Evolutionary conservation across 2,329 filamentous ascomycete species (phyloP).

Genomic region (Kalaharituber pfeilii): DNA sequence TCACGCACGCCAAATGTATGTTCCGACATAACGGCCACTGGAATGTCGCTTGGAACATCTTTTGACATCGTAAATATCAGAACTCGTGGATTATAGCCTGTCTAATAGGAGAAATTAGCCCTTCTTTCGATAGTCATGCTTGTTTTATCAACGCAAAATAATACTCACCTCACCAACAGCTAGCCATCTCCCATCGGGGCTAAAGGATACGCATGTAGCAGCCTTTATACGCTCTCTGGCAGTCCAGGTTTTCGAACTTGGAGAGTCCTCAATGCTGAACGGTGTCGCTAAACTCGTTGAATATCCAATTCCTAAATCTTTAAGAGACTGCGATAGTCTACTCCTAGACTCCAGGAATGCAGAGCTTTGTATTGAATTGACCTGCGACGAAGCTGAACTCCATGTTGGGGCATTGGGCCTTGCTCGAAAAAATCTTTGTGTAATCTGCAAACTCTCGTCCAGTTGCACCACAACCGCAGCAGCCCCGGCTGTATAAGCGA

Average conservation of each 20-base stretch:
- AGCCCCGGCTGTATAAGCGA: slow-evolving; percentile 83
- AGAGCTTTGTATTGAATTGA: slow-evolving; percentile 30
- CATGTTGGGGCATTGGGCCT: slow-evolving; percentile 51
- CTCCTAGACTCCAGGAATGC: slow-evolving; percentile 43
- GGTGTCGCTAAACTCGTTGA: slow-evolving; percentile 17
- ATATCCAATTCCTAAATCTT: slow-evolving; percentile 30
- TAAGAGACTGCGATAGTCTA: slow-evolving; percentile 35
- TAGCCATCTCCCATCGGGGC: slow-evolving; percentile 67
- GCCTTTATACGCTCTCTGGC: slow-evolving; percentile 88
- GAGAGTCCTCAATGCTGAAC: slow-evolving; percentile 42
- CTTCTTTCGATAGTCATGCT: no score
- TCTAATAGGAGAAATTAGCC: slow-evolving; percentile 35
- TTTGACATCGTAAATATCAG: slow-evolving; percentile 67
- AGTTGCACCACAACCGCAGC: slow-evolving; percentile 81
- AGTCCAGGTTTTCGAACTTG: slow-evolving; percentile 57
- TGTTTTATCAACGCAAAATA: no score
- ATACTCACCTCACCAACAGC: slow-evolving; percentile 66
- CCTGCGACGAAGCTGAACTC: slow-evolving; percentile 33
- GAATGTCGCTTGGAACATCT: slow-evolving; percentile 61
- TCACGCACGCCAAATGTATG: slow-evolving; percentile 79
- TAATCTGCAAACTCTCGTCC: slow-evolving; percentile 42
- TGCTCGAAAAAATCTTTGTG: slow-evolving; percentile 80
- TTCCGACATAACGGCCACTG: slow-evolving; percentile 70
- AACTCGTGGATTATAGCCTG: slow-evolving; percentile 80
- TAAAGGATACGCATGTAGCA: slow-evolving; percentile 76